phyloP scores from a whole-genome alignment of 2,329 filamentous ascomycete species.

The Hansfordia pulvinata region DNA sequence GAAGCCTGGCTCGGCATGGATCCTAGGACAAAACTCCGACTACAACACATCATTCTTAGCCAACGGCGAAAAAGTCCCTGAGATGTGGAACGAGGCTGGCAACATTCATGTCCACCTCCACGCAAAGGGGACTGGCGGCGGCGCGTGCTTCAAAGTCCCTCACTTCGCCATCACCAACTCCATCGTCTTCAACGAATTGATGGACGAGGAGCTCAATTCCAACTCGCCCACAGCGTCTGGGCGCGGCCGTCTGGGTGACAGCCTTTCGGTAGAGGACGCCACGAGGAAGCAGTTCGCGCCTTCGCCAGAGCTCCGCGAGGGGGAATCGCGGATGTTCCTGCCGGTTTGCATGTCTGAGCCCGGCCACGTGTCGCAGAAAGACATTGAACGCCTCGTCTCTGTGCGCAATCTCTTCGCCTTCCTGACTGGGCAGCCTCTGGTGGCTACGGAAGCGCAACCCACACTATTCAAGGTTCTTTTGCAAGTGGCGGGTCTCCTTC shows the following conservation, averaged over 20 bases:
- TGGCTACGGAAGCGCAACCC: slow-evolving; percentile 39
- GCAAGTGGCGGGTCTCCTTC: slow-evolving; percentile 36
- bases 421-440: slow-evolving; percentile 47
- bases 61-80: slow-evolving; percentile 46
- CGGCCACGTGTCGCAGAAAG: slow-evolving; percentile 22
- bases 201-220: slow-evolving; percentile 28
- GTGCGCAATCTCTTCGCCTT: slow-evolving; percentile 55
- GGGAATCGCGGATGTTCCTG: slow-evolving; percentile 38
- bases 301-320: slow-evolving; percentile 15
- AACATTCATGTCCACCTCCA: slow-evolving; percentile 44
- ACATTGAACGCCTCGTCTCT: slow-evolving; percentile 41
- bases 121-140: slow-evolving; percentile 31
- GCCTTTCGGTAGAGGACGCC: slow-evolving; percentile 35
- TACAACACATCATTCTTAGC: slow-evolving; percentile 40
- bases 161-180: slow-evolving; percentile 40
- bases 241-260: slow-evolving; percentile 21
- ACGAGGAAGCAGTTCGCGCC: slow-evolving; percentile 21
- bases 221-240: too few species aligned
- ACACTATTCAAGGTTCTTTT: slow-evolving; percentile 40
- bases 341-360: slow-evolving; percentile 27
- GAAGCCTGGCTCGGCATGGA: slow-evolving; percentile 30
- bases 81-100: slow-evolving; percentile 50
- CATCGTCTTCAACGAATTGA: slow-evolving; percentile 36
- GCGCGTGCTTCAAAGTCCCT: slow-evolving; percentile 47
- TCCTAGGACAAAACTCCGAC: slow-evolving; percentile 38